Conservation (phyloP, 768 basidiomycete species). For the Gloeophyllum trabeum region DNA sequence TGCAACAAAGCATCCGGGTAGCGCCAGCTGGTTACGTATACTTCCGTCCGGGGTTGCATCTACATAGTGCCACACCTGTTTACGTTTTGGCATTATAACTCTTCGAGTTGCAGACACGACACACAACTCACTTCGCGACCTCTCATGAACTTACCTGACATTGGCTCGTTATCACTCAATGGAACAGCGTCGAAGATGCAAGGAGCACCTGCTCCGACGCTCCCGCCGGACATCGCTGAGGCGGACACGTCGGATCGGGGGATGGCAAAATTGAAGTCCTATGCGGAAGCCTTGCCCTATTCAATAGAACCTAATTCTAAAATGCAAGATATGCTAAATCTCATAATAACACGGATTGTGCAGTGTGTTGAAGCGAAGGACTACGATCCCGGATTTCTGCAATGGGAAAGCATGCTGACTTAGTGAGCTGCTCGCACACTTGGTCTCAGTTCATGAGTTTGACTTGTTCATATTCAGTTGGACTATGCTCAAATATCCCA, state of each 20-base stretch:
- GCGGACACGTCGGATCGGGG: constrained; percentile 32
- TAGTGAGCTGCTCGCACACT: constrained; percentile 36
- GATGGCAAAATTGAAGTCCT: constrained; percentile 48
- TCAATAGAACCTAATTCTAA: constrained; percentile 63
- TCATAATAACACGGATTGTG: constrained; percentile 52
- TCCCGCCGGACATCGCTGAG: constrained; percentile 20
- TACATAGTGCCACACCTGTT: too few relatives aligned
- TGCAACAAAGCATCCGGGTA: too few relatives aligned
- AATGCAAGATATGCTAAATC: constrained; percentile 69
- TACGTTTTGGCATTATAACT: too few relatives aligned
- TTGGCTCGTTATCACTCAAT: constrained; percentile 28
- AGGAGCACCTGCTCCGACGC: constrained; percentile 8
- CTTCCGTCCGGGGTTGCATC: too few relatives aligned
- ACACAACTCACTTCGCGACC: too few relatives aligned
- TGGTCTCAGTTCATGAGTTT: background rate
- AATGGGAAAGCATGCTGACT: constrained; percentile 70
- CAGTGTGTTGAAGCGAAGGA: constrained; percentile 75
- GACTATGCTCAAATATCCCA: constrained; percentile 77
- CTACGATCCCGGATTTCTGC: constrained; percentile 68
- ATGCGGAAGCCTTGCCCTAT: constrained; percentile 63
- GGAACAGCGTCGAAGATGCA: too few relatives aligned
- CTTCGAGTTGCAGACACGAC: too few relatives aligned
- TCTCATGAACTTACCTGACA: constrained; percentile 22
- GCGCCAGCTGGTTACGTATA: too few relatives aligned
- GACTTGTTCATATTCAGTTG: constrained; percentile 34